phyloP scores from a whole-genome alignment of 2,329 filamentous ascomycete species.

The Cladosporium sp. region DNA sequence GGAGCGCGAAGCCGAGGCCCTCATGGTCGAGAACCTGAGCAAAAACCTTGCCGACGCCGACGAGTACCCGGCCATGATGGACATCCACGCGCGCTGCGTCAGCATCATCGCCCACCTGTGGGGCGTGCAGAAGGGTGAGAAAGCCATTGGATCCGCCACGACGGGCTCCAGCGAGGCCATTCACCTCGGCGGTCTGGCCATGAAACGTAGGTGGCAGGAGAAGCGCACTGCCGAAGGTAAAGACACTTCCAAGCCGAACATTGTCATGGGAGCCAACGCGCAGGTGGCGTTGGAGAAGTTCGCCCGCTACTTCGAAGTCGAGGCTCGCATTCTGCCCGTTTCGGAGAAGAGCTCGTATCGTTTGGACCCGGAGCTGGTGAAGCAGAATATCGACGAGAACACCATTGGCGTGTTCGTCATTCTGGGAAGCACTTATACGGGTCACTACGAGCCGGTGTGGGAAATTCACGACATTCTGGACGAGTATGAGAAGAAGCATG shows the following conservation, averaged over 20 bases:
- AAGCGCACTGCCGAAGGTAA: constrained; percentile 57
- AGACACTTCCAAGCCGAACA: constrained; percentile 62
- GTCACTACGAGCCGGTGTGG: constrained; percentile 69
- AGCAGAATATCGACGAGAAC: constrained; percentile 67
- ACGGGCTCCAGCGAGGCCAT: constrained; percentile 70
- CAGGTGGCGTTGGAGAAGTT: constrained; percentile 73
- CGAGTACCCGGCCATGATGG: constrained; percentile 50
- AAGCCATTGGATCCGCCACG: constrained; percentile 64
- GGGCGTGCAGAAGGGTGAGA: constrained; percentile 58
- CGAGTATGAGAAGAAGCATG: constrained; percentile 57
- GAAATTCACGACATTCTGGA: constrained; percentile 63
- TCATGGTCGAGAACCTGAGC: constrained; percentile 64
- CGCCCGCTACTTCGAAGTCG: constrained; percentile 69
- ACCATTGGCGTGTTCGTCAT: constrained; percentile 75
- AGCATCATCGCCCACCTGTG: constrained; percentile 65
- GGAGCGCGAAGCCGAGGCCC: constrained; percentile 44
- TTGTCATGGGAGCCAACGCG: constrained; percentile 70
- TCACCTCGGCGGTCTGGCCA: constrained; percentile 65
- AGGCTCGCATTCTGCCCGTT: constrained; percentile 61
- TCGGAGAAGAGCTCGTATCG: constrained; percentile 57
- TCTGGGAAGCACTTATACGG: constrained; percentile 68
- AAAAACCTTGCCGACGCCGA: constrained; percentile 72
- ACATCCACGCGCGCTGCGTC: constrained; percentile 64
- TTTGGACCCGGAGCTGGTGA: constrained; percentile 61
- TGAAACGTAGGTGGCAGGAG: constrained; percentile 73